Conservation (phyloP, 129 eudicot species). For the Calendula officinalis region DNA sequence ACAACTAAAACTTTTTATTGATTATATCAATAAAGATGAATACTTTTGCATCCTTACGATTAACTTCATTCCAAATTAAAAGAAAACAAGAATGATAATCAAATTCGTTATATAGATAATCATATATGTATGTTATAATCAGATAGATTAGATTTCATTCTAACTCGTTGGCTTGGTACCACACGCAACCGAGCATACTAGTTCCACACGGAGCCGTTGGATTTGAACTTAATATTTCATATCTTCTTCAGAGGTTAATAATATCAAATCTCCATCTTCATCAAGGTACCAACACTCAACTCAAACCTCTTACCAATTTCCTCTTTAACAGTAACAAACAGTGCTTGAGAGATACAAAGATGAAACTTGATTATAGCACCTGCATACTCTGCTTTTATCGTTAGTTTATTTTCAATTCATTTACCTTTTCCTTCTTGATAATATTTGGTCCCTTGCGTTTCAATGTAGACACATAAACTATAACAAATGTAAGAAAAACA, state of each 20-base stretch:
- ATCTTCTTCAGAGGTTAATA: constrained; percentile 30
- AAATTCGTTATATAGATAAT: background rate
- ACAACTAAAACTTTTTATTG: constrained; percentile 26
- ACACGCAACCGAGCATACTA: background rate
- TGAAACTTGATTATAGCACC: constrained; percentile 25
- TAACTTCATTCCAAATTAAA: too few relatives aligned
- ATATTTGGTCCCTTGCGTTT: constrained; percentile 12
- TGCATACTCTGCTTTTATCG: constrained; percentile 30
- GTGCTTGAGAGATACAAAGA: constrained; percentile 21
- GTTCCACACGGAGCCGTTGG: background rate
- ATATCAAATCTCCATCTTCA: constrained; percentile 34
- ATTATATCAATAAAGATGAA: background rate
- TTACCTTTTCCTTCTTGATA: background rate
- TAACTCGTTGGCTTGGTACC: too few relatives aligned
- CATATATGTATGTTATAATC: too few relatives aligned
- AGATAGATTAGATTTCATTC: too few relatives aligned
- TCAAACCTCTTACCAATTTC: constrained; percentile 26
- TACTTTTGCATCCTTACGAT: too few relatives aligned
- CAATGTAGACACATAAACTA: constrained; percentile 12
- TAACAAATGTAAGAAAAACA: background rate
- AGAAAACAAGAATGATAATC: background rate
- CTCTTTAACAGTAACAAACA: constrained; percentile 10
- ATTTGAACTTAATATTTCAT: constrained; percentile 1
- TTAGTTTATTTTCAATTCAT: constrained; percentile 3
- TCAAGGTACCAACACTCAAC: constrained; percentile 26